Conservation (phyloP, 2,329 filamentous ascomycete species). For the Pleoardoris graminearum region DNA sequence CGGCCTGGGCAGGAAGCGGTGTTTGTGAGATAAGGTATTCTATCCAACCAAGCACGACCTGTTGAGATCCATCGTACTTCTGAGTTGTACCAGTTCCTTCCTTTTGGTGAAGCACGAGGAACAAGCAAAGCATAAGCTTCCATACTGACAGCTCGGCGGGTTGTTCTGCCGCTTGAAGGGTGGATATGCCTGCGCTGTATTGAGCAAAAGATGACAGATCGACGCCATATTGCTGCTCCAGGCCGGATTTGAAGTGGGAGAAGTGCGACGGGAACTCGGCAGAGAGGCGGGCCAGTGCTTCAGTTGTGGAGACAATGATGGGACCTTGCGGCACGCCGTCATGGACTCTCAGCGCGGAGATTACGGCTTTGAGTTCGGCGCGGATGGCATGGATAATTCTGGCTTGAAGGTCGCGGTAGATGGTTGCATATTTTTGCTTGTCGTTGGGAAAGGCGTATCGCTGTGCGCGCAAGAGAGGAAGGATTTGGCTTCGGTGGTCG, state of each 20-base stretch:
- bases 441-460: constrained; percentile 26
- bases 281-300: constrained; percentile 17
- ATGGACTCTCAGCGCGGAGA: constrained; percentile 12
- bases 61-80: constrained; percentile 4
- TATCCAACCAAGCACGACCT: constrained; percentile 8
- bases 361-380: constrained; percentile 23
- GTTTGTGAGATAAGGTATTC: constrained; percentile 11
- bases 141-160: constrained; percentile 22
- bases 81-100: constrained; percentile 2
- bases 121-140: constrained; percentile 27
- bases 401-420: constrained; percentile 50
- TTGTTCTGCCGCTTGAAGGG: constrained; percentile 9
- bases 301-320: constrained; percentile 18
- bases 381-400: constrained; percentile 31
- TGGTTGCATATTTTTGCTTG: constrained; percentile 47
- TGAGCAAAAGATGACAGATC: not conserved
- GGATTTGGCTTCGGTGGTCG: constrained; percentile 21
- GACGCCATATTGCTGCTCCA: constrained; percentile 17
- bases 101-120: constrained; percentile 15
- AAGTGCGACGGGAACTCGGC: constrained; percentile 15
- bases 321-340: constrained; percentile 7
- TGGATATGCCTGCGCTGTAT: constrained; percentile 5
- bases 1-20: constrained; percentile 9
- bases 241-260: constrained; percentile 15
- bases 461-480: constrained; percentile 17